A percentile compares a stretch with the other conserved stretches of the same genome.
These are phyloP conservation scores for Ballota nigra DNA, from an alignment of 257 asterid genomes.

Conservation along the genomic window DNA sequence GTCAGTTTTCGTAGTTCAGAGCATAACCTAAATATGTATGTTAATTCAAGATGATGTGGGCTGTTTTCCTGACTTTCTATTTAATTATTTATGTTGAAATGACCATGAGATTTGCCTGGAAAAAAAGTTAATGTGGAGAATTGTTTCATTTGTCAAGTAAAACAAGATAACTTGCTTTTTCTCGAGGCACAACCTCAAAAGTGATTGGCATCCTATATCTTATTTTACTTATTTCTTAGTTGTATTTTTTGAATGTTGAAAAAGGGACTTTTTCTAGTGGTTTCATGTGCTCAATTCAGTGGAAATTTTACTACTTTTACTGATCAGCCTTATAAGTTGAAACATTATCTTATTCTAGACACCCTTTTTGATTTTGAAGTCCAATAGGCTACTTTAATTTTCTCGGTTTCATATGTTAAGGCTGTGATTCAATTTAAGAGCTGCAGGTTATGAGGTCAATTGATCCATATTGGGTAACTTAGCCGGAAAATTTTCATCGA, in stretches of 20 bases:
- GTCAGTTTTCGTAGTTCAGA: constrained; percentile 36
- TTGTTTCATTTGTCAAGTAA: not conserved
- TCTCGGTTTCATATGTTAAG: not conserved
- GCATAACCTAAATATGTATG: not conserved
- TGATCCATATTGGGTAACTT: not conserved
- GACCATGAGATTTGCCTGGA: not conserved
- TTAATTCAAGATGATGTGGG: not conserved
- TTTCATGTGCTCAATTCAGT: not conserved
- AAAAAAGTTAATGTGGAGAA: not conserved
- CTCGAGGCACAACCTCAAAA: too few relatives aligned
- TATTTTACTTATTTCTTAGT: not conserved
- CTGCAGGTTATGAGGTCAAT: not conserved
- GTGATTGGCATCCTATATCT: too few relatives aligned
- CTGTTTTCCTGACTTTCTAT: not conserved
- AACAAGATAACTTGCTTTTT: not conserved
- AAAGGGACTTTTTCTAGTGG: not conserved
- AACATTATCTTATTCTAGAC: not conserved
- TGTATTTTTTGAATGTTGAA: too few relatives aligned
- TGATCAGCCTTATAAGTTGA: not conserved
- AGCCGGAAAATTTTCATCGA: not conserved
- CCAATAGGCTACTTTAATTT: not conserved
- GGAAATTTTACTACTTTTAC: not conserved
- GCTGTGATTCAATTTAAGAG: not conserved
- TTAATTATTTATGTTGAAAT: not conserved
- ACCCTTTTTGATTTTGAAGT: not conserved